Evolutionary conservation across 2,329 filamentous ascomycete genomes (phyloP).

Genomic region (Talaromyces sp.): DNA sequence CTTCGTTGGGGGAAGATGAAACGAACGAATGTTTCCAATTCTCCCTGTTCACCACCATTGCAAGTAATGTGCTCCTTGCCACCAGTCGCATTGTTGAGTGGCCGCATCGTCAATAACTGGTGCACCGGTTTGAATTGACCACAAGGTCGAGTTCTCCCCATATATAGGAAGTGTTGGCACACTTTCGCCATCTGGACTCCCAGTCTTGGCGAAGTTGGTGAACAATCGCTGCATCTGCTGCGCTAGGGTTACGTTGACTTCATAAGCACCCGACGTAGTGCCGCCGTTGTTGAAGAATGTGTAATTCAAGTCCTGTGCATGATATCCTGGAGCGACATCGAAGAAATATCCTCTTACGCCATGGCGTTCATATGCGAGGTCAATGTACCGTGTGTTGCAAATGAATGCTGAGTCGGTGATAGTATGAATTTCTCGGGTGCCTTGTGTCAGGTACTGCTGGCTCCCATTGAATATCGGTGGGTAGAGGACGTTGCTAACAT

Average conservation of each 20-base stretch:
- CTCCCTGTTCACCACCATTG: not conserved
- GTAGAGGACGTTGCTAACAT: not conserved
- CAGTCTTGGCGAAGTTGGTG: conserved; percentile 1
- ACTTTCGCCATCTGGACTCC: not conserved
- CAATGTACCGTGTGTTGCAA: not conserved
- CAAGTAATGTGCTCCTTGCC: not conserved
- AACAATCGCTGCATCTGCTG: conserved; percentile 2
- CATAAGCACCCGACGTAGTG: not conserved
- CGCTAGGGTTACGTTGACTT: not conserved
- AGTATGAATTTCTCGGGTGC: not conserved
- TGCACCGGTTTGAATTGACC: not conserved
- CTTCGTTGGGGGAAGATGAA: not conserved
- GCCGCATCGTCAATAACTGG: not conserved
- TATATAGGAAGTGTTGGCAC: not conserved
- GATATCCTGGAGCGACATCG: not conserved
- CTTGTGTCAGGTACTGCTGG: not conserved
- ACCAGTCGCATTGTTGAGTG: not conserved
- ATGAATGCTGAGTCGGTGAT: not conserved
- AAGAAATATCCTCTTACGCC: not conserved
- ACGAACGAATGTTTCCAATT: not conserved
- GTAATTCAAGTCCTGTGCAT: not conserved
- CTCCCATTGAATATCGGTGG: not conserved
- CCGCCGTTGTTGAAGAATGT: not conserved
- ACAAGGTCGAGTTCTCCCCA: not conserved
- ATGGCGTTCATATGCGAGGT: not conserved